A percentile compares a stretch with the other conserved stretches of the same genome.
Evolutionary conservation across 257 asterid genomes (phyloP).

Genomic region (Ballota nigra): DNA sequence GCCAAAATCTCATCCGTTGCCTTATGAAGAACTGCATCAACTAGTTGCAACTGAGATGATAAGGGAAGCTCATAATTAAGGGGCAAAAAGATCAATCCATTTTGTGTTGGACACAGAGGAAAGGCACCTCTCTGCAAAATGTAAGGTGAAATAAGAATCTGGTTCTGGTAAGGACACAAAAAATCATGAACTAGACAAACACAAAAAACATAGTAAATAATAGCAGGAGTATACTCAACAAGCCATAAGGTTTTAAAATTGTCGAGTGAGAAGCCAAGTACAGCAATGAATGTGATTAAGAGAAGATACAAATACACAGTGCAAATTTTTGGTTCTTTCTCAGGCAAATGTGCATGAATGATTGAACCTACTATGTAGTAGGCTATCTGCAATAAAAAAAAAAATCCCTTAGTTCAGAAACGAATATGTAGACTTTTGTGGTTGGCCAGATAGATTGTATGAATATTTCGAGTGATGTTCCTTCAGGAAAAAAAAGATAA

Average conservation of each 20-base stretch:
- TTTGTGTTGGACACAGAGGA: conserved; percentile 70
- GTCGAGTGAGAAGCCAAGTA: neutral
- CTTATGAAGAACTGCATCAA: conserved; percentile 86
- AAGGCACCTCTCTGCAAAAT: conserved; percentile 94
- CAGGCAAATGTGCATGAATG: conserved; percentile 1
- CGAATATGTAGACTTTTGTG: neutral
- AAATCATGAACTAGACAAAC: conserved; percentile 6
- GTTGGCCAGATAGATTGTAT: neutral
- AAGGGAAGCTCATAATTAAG: conserved; percentile 64
- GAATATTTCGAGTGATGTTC: neutral
- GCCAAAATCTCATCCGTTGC: conserved; percentile 92
- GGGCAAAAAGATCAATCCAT: conserved; percentile 83
- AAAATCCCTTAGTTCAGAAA: neutral
- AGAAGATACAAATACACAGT: neutral
- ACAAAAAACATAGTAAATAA: conserved; percentile 5
- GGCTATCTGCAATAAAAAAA: neutral
- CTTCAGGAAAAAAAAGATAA: neutral
- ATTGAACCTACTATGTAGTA: conserved; percentile 11
- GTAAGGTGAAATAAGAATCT: conserved; percentile 13
- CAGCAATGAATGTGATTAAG: neutral
- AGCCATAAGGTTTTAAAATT: neutral
- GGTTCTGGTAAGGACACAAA: conserved; percentile 15
- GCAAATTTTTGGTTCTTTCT: neutral
- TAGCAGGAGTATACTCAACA: conserved; percentile 7
- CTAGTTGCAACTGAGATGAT: conserved; percentile 68